These are phyloP conservation scores for Wickerhamomyces rabaulensis DNA, from an alignment of 805 yeast genomes.

Conservation along the genomic window DNA sequence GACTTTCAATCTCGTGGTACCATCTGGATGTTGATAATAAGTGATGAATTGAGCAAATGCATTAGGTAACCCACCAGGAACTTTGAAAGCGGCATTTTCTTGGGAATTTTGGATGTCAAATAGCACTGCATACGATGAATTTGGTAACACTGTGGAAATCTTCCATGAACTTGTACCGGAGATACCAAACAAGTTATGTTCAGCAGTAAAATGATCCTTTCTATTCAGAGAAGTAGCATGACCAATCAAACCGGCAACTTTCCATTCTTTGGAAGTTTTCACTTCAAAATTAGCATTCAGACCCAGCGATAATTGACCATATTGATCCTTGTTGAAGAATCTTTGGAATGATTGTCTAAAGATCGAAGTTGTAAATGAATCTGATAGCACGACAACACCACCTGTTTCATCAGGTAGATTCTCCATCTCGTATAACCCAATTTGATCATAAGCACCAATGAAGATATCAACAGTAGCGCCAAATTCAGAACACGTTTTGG, in stretches of 20 bases:
- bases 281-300: slow-evolving; percentile 57
- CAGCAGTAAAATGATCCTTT: slow-evolving; percentile 18
- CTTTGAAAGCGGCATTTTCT: slow-evolving; percentile 7
- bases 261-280: slow-evolving; percentile 43
- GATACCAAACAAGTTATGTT: slow-evolving; percentile 35
- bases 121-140: slow-evolving; percentile 53
- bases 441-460: slow-evolving; percentile 65
- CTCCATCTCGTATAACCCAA: slow-evolving; percentile 65
- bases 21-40: slow-evolving; percentile 57
- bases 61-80: slow-evolving; percentile 13
- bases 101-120: slow-evolving; percentile 39
- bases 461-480: slow-evolving; percentile 56
- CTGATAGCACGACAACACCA: slow-evolving; percentile 57
- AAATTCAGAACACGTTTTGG: slow-evolving; percentile 39
- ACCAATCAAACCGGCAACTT: slow-evolving; percentile 57
- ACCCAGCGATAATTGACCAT: slow-evolving; percentile 44
- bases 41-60: slow-evolving; percentile 50
- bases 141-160: slow-evolving; percentile 48
- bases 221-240: slow-evolving; percentile 47
- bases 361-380: slow-evolving; percentile 61
- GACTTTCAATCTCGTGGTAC: slow-evolving; percentile 52
- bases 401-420: slow-evolving; percentile 52
- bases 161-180: slow-evolving; percentile 58
- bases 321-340: slow-evolving; percentile 37
- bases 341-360: slow-evolving; percentile 60